phyloP scores from a whole-genome alignment of 371 early-diverging fungal species.

The Syncephalastrum contaminatum region DNA sequence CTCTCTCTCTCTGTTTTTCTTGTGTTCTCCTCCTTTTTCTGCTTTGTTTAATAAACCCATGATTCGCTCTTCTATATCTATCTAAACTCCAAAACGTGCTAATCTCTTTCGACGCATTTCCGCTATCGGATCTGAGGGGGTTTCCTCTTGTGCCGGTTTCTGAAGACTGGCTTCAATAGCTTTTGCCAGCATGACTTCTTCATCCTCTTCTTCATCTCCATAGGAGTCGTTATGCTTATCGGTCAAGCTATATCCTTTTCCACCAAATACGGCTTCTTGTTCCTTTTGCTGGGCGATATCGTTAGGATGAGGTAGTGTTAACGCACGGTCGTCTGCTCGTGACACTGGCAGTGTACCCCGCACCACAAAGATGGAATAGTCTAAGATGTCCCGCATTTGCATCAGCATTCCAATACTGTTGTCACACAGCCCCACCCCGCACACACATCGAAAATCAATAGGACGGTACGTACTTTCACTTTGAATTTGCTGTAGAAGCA shows the following conservation, averaged over 20 bases:
- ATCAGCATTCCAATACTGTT: not conserved
- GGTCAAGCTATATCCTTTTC: conserved; percentile 27
- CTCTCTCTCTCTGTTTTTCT: not conserved
- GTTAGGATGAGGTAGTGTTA: conserved; percentile 16
- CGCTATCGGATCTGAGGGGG: conserved; percentile 11
- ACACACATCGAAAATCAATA: too few relatives aligned
- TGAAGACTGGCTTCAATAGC: conserved; percentile 40
- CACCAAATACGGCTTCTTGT: conserved; percentile 22
- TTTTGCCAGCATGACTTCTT: conserved; percentile 25
- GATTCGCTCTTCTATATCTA: not conserved
- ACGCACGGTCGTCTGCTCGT: conserved; percentile 27
- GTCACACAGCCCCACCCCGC: not conserved
- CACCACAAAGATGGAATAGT: conserved; percentile 41
- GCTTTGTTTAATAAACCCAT: conserved; percentile 4
- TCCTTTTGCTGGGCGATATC: not conserved
- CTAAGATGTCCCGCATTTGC: conserved; percentile 5
- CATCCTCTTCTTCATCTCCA: conserved; percentile 21
- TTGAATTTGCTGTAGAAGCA: conserved; percentile 65
- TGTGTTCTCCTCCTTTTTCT: conserved; percentile 2
- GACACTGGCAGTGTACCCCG: conserved; percentile 23
- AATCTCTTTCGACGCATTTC: conserved; percentile 35
- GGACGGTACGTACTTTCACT: conserved; percentile 56
- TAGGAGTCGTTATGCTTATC: not conserved
- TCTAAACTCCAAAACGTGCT: conserved; percentile 28
- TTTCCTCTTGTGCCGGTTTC: conserved; percentile 8